Evolutionary conservation across 176 grass and related monocot species (phyloP), one percentile per base, ranked within the genome.

Genomic region (Saccharum officinarum): DNA sequence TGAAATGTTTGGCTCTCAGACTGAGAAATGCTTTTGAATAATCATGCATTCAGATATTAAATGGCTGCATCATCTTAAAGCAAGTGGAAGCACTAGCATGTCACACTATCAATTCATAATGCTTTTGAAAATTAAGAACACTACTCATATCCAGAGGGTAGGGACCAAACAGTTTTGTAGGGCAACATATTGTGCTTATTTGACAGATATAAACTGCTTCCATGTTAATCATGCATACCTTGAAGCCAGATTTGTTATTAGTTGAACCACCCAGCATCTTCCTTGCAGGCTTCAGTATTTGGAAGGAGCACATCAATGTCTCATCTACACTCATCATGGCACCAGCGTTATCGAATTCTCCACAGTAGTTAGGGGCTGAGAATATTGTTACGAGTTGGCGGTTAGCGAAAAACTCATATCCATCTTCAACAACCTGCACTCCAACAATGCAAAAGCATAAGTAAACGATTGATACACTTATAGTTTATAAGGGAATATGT

Each of bases 261-360:
- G 76, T 82, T 77, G 74, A 83, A 84, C 83, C 81, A 70, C 40
- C 7, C 55, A 73, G 60, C 76, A 86, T 80, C 84, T 78, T 90
- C 78, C 60, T 89, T 0, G 89, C 81, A 73, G 92, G 89, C 79
- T 91, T 89, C 14, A 94, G 70, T 89, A 94, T 92, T 87, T 92
- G 87, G 79, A 94, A 92, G 76, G 92, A 94, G 70, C 92, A 94
- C 89, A 92, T 85, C 73, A 94, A 79, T 28, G 89, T 92, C 25
- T 92, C 89, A 67, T 94, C 92, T 38, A 94, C 92, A 83, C 84
- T 94, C 89, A 94, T 92, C 89, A 94, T 94, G 40, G 89, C 92
- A 87, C 92, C 92, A 67, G 89, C 89, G 59, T 94, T 94, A 88
- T 94, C 92, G 6, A 94, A 94, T 87, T 94, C 89, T 38, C 89